These are phyloP conservation scores for Suhomyces bribrorum DNA, from an alignment of 1,139 yeast species.

Conservation along the genomic window DNA sequence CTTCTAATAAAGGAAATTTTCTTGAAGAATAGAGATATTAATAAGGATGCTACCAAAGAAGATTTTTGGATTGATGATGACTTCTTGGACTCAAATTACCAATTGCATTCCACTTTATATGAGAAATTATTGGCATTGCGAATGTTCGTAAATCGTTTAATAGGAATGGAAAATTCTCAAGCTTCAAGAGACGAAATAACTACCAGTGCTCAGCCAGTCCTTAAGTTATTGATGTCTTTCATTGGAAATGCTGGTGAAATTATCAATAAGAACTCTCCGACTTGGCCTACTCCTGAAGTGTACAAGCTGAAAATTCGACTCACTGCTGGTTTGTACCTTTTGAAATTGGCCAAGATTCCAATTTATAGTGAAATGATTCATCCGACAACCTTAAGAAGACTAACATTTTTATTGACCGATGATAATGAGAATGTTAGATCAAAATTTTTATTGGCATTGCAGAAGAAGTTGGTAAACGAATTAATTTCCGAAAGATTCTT, in stretches of 20 bases:
- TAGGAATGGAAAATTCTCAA: conserved; percentile 38
- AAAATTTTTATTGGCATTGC: conserved; percentile 52
- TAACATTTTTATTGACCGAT: conserved; percentile 69
- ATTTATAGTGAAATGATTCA: conserved; percentile 54
- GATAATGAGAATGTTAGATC: conserved; percentile 58
- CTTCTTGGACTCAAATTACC: conserved; percentile 31
- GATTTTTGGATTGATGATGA: conserved; percentile 54
- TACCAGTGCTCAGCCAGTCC: conserved; percentile 56
- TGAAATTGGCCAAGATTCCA: conserved; percentile 64
- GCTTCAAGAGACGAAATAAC: conserved; percentile 26
- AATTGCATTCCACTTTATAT: conserved; percentile 30
- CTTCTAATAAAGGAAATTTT: conserved; percentile 63
- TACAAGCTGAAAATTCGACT: conserved; percentile 65
- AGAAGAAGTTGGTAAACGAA: conserved; percentile 52
- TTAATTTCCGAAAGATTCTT: conserved; percentile 64
- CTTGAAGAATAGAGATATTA: conserved; percentile 43
- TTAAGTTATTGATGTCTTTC: conserved; percentile 65
- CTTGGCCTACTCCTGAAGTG: conserved; percentile 63
- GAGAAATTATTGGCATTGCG: conserved; percentile 57
- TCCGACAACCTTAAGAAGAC: conserved; percentile 51
- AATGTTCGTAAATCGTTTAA: conserved; percentile 64
- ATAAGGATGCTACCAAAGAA: conserved; percentile 27
- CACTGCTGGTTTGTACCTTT: conserved; percentile 63
- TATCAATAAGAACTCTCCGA: conserved; percentile 45
- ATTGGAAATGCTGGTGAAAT: conserved; percentile 85